Conservation (phyloP, 371 early-diverging fungal genomes). For the Parasitella parasitica region DNA sequence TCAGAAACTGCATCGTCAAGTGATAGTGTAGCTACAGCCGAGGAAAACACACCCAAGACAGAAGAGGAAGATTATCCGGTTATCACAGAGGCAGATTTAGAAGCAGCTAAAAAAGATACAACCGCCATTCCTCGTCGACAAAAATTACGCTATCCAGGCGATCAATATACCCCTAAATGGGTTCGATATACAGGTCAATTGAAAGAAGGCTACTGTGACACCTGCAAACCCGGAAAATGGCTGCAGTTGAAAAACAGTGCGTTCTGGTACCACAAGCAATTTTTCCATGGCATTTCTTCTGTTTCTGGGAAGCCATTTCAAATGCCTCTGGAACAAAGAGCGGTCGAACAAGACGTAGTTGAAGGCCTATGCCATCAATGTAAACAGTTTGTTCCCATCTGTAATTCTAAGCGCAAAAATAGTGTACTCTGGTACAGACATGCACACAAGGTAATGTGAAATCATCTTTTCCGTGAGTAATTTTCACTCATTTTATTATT, state of each 20-base stretch:
- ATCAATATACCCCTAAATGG: conserved; percentile 88
- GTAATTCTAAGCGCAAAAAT: conserved; percentile 74
- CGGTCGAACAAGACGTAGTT: conserved; percentile 56
- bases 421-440: conserved; percentile 87
- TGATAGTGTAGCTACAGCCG: not conserved
- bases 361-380: conserved; percentile 91
- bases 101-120: conserved; percentile 32
- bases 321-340: conserved; percentile 69
- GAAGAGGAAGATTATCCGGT: conserved; percentile 24
- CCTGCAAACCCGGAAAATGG: conserved; percentile 86
- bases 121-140: conserved; percentile 60
- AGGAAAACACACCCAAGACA: conserved; percentile 4
- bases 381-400: conserved; percentile 76
- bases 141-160: conserved; percentile 68
- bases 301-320: conserved; percentile 79
- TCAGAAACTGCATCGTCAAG: not conserved
- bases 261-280: conserved; percentile 95
- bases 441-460: conserved; percentile 74
- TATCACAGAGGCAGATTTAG: conserved; percentile 34
- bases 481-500: not conserved
- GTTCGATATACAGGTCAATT: conserved; percentile 76
- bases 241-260: conserved; percentile 91
- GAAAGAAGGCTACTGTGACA: conserved; percentile 89
- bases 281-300: conserved; percentile 87
- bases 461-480: too few species aligned